phyloP scores from a whole-genome alignment of 2,329 filamentous ascomycete genomes.

The Neurospora sp. region DNA sequence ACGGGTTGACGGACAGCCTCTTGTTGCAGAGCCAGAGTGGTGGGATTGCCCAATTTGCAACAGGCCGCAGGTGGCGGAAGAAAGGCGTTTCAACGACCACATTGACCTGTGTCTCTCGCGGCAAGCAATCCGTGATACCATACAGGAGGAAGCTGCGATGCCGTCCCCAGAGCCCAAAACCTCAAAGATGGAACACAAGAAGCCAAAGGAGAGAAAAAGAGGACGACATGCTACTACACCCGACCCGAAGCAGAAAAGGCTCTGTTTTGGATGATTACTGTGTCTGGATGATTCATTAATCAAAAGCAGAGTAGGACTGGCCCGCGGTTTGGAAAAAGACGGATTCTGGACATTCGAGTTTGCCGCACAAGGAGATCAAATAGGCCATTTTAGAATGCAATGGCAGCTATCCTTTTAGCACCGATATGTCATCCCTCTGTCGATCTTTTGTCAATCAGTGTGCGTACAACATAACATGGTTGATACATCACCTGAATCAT shows the following conservation, averaged over 20 bases:
- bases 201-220: slow-evolving; percentile 29
- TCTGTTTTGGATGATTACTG: slow-evolving; percentile 37
- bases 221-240: slow-evolving; percentile 20
- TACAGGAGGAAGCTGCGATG: slow-evolving; percentile 42
- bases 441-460: neutral
- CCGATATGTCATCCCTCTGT: neutral
- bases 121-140: slow-evolving; percentile 74
- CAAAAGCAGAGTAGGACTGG: neutral
- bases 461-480: neutral
- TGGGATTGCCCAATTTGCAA: slow-evolving; percentile 88
- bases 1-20: slow-evolving; percentile 21
- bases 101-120: slow-evolving; percentile 86
- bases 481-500: neutral
- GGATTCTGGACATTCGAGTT: neutral
- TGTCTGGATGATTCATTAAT: neutral
- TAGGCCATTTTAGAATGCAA: neutral
- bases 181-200: slow-evolving; percentile 29
- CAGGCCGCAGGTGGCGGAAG: slow-evolving; percentile 64
- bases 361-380: neutral
- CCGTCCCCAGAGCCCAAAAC: slow-evolving; percentile 16
- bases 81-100: slow-evolving; percentile 76
- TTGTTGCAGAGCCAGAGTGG: slow-evolving; percentile 35
- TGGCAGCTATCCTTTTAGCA: neutral
- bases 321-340: neutral
- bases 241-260: slow-evolving; percentile 41